A percentile compares a stretch with the other conserved stretches of the same genome.
Conservation (phyloP, 371 early-diverging fungal species). For the Polyrhizophydium stewartii region DNA sequence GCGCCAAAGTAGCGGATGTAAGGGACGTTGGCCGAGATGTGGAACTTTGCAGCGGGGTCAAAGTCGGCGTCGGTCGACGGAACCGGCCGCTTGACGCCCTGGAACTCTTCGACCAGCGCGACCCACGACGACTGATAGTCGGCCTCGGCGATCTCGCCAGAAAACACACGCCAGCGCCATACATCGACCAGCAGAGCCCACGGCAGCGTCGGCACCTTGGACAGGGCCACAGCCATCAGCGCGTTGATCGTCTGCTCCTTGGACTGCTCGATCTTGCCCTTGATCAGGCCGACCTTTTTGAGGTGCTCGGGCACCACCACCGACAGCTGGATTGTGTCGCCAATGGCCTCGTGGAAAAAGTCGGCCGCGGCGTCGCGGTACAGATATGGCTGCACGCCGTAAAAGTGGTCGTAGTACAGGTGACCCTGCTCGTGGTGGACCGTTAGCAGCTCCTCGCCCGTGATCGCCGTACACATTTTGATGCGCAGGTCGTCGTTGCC, state of each 20-base stretch:
- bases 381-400: constrained; percentile 11
- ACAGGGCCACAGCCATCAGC: constrained; percentile 20
- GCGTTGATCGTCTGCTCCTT: constrained; percentile 15
- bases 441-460: constrained; percentile 13
- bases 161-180: constrained; percentile 10
- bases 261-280: not conserved
- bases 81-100: constrained; percentile 13
- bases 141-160: too few species aligned
- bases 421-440: constrained; percentile 31
- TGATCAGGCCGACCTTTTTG: constrained; percentile 14
- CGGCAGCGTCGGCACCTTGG: constrained; percentile 17
- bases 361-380: constrained; percentile 21
- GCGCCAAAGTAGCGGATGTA: constrained; percentile 24
- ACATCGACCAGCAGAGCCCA: constrained; percentile 17
- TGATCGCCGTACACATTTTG: constrained; percentile 24
- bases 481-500: constrained; percentile 19
- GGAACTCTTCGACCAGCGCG: constrained; percentile 6
- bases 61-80: constrained; percentile 10
- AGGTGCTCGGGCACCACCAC: constrained; percentile 17
- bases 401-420: constrained; percentile 21
- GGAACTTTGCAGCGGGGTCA: constrained; percentile 20
- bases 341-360: constrained; percentile 22
- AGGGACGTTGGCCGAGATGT: constrained; percentile 11
- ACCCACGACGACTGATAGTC: not conserved
- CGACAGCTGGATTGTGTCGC: constrained; percentile 20